phyloP scores from a whole-genome alignment of 2,329 filamentous ascomycete genomes.

The Boeremia lycopersici region DNA sequence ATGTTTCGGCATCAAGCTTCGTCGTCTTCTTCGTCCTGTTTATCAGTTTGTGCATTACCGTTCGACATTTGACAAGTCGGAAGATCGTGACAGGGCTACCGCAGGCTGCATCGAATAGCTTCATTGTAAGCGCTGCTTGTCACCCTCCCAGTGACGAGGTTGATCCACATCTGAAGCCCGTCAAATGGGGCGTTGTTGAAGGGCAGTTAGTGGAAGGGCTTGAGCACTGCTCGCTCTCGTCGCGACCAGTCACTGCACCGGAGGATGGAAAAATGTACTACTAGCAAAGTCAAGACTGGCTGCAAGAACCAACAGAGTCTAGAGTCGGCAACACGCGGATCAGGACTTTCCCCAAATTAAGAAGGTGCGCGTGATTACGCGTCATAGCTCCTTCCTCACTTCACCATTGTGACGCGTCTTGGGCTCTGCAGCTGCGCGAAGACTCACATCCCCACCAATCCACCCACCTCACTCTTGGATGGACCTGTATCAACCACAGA shows the following conservation, averaged over 20 bases:
- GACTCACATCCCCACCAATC: background rate
- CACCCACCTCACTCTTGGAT: background rate
- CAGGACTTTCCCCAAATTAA: too few relatives aligned
- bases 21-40: background rate
- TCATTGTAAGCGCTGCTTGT: constrained; percentile 34
- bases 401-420: background rate
- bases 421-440: background rate
- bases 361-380: constrained; percentile 4
- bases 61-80: constrained; percentile 65
- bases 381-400: background rate
- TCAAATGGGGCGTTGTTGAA: constrained; percentile 32
- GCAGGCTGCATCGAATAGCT: constrained; percentile 74
- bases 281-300: background rate
- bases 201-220: background rate
- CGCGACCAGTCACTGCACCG: background rate
- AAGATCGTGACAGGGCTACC: constrained; percentile 77
- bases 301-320: background rate
- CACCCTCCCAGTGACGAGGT: constrained; percentile 23
- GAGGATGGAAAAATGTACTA: background rate
- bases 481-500: too few relatives aligned
- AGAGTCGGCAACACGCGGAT: background rate
- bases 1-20: constrained; percentile 12
- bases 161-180: constrained; percentile 19
- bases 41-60: background rate
- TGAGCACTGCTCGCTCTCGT: constrained; percentile 11